These are phyloP conservation scores for Fulvia fulva DNA, from an alignment of 2,329 filamentous ascomycete species.

Conservation along the genomic window DNA sequence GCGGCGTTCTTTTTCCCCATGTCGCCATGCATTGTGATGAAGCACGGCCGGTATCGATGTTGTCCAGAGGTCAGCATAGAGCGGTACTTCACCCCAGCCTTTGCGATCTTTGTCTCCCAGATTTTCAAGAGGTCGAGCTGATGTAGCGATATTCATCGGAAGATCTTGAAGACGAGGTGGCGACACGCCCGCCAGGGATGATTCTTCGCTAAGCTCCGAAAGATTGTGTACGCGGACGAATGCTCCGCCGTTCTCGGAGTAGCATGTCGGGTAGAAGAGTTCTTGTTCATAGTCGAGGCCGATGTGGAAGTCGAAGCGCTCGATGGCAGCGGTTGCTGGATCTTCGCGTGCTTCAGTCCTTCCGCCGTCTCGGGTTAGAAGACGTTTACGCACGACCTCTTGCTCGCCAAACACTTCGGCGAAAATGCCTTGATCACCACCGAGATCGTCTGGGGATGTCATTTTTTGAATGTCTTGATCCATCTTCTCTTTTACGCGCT, in stretches of 20 bases:
- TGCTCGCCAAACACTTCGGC: neutral
- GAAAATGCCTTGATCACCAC: constrained; percentile 1
- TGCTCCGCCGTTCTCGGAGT: constrained; percentile 5
- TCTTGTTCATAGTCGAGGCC: constrained; percentile 13
- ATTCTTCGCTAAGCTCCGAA: neutral
- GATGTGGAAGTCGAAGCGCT: constrained; percentile 8
- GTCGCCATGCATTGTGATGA: constrained; percentile 8
- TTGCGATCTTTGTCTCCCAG: neutral
- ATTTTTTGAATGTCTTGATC: neutral
- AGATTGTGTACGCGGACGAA: constrained; percentile 1
- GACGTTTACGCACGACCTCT: neutral
- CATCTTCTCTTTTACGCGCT: neutral
- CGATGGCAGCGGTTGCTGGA: neutral
- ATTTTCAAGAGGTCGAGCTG: neutral
- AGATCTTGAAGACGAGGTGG: neutral
- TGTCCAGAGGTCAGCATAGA: constrained; percentile 10
- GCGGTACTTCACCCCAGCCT: neutral
- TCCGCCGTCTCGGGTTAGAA: too few species aligned
- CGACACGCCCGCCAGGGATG: neutral
- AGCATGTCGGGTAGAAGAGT: constrained; percentile 13
- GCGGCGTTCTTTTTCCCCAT: neutral
- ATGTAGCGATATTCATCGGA: neutral
- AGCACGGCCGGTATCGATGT: constrained; percentile 8
- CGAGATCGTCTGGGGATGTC: neutral
- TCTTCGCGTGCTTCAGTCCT: too few species aligned